These are phyloP conservation scores for Rhododendron ovatum DNA, from an alignment of 148 eudicot species.

Conservation along the genomic window DNA sequence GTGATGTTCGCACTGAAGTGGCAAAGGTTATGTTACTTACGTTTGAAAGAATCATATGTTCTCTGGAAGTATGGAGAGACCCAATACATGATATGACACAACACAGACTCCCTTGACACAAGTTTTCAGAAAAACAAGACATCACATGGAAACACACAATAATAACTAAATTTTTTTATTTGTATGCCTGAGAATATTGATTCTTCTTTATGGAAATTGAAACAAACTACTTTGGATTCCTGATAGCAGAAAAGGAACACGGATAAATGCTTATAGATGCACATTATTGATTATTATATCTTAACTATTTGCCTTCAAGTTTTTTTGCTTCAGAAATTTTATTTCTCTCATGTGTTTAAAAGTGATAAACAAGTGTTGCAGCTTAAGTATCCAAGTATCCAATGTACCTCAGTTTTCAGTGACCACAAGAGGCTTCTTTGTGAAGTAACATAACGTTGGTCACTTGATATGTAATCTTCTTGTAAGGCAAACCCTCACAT, in stretches of 20 bases:
- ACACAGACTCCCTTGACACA: background rate
- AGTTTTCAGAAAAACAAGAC: background rate
- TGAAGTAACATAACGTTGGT: background rate
- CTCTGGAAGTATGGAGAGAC: background rate
- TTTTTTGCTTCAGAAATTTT: background rate
- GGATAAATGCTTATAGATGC: background rate
- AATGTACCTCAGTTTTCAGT: background rate
- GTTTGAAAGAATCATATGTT: background rate
- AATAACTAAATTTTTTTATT: background rate
- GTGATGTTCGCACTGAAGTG: background rate
- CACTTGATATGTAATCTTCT: background rate
- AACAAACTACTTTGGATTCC: background rate
- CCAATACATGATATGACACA: background rate
- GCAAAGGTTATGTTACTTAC: background rate
- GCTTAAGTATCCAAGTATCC: background rate
- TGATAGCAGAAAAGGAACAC: background rate
- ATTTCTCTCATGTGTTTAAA: background rate
- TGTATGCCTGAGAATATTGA: background rate
- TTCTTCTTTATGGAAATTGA: background rate
- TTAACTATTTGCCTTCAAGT: background rate
- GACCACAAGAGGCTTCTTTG: background rate
- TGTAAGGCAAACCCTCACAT: background rate
- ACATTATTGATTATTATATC: background rate
- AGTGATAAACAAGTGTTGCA: background rate
- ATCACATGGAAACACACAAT: background rate